Evolutionary conservation across 1,139 yeast genomes (phyloP).

Genomic region (Suhomyces atakaporum): DNA sequence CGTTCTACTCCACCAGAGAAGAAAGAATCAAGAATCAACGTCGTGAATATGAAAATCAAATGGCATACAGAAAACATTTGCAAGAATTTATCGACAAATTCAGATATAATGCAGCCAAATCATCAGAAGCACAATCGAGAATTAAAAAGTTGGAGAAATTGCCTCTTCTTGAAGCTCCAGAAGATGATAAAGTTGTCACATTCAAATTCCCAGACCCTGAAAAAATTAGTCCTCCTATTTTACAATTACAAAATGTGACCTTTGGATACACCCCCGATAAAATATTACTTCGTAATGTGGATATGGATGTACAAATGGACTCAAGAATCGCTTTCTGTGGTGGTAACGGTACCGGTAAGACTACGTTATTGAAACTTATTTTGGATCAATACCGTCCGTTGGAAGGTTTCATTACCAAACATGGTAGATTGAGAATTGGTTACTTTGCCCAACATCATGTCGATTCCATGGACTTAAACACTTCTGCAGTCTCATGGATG

Average conservation of each 20-base stretch:
- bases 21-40: constrained; percentile 92
- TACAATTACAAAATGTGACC: constrained; percentile 82
- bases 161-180: constrained; percentile 92
- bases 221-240: constrained; percentile 86
- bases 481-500: constrained; percentile 94
- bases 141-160: constrained; percentile 93
- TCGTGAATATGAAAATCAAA: constrained; percentile 94
- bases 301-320: constrained; percentile 87
- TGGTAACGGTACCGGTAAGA: constrained; percentile 99
- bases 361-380: constrained; percentile 83
- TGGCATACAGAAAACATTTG: constrained; percentile 92
- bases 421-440: constrained; percentile 88
- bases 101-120: constrained; percentile 95
- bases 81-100: constrained; percentile 94
- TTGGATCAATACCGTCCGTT: constrained; percentile 76
- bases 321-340: constrained; percentile 96
- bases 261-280: constrained; percentile 78
- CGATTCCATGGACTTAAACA: constrained; percentile 90
- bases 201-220: constrained; percentile 97
- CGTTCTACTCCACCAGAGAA: constrained; percentile 90
- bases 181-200: constrained; percentile 80
- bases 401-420: constrained; percentile 72
- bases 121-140: constrained; percentile 96
- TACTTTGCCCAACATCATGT: constrained; percentile 99
- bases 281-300: constrained; percentile 69